phyloP scores from a whole-genome alignment of 495 filamentous ascomycete species.

The Penicillium canescens region DNA sequence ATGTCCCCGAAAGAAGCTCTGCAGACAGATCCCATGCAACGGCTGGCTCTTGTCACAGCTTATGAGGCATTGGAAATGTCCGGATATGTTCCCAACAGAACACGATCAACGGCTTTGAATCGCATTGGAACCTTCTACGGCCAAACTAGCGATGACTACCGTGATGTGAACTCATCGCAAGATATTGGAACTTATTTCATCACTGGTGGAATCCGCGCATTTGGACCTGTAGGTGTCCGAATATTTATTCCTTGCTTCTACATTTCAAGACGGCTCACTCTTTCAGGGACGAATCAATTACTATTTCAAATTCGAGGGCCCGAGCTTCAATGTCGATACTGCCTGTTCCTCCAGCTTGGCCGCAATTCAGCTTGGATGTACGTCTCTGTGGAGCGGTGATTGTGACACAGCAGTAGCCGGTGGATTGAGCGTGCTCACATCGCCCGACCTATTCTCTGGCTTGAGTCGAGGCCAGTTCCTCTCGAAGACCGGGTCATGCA shows the following conservation, averaged over 20 bases:
- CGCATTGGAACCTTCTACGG: slow-evolving; percentile 35
- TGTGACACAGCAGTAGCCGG: slow-evolving; percentile 74
- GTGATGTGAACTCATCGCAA: neutral
- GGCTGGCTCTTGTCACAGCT: slow-evolving; percentile 27
- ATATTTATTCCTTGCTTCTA: too few species aligned
- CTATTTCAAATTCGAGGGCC: neutral
- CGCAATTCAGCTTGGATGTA: slow-evolving; percentile 67
- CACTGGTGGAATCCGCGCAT: neutral
- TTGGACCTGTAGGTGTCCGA: neutral
- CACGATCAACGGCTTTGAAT: slow-evolving; percentile 10
- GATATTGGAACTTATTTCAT: neutral
- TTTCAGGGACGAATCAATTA: neutral
- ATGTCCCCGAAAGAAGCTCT: slow-evolving; percentile 20
- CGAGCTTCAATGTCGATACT: neutral
- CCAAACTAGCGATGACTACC: slow-evolving; percentile 5
- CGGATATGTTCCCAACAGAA: slow-evolving; percentile 19
- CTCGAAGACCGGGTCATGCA: slow-evolving; percentile 67
- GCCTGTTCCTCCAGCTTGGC: slow-evolving; percentile 17
- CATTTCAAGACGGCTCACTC: too few species aligned
- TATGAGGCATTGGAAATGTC: slow-evolving; percentile 37
- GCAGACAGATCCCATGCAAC: slow-evolving; percentile 27
- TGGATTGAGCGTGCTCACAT: slow-evolving; percentile 66
- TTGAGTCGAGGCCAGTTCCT: slow-evolving; percentile 70
- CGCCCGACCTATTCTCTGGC: slow-evolving; percentile 68
- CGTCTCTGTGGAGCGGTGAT: slow-evolving; percentile 64